Base-by-base conservation (phyloP, 371 early-diverging fungal species). In the Rhizopus microsporus region DNA sequence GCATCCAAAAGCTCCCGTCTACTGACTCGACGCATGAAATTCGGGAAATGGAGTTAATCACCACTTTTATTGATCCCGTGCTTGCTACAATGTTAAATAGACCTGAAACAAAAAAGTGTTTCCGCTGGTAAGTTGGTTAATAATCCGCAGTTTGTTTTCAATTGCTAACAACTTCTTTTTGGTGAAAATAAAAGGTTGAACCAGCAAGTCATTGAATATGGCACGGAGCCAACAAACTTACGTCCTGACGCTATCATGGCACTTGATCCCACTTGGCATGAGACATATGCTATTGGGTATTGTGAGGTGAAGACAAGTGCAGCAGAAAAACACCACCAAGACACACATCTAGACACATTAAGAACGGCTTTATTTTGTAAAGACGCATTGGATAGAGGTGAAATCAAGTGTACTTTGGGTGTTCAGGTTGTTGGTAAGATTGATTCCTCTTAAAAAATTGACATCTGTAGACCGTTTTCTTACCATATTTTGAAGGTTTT, bases 361-460 rank as follows among this genome's bases (percentile, higher is more conserved):
- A 46, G 61, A 15, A 16, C 54, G 33, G 54, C 54, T 15, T 48
- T 54, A 42, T 60, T 60, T 45, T 54, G 61, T 31, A 65, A 65
- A 44, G 37, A 57, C 30, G 52, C 66, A 37, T n/a, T 65, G 31
- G 61, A 60, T 38, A 38, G 48, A 34, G 54, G 37, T 15, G 57
- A 60, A 16, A 44, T 57, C 17, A 55, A 60, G 42, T 60, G 55
- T 57, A 56, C 55, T 1, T 38, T 60, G 12, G 52, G 51, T 30
- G 57, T 60, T 44, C 66, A 65, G 31, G 54, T 57, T n/a, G 52
- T 65, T 35, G 66, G 57, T 60, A 57, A 63, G 57, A 31, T 56
- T 58, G 37, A 32, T 33, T 34, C 8, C 10, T 49, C 1, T 33
- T 34, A 31, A n/a, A 34, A 54, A 12, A 54, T n/a, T n/a, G n/a